Evolutionary conservation across 179 eudicot species (phyloP).

Genomic region (Vitellaria paradoxa): DNA sequence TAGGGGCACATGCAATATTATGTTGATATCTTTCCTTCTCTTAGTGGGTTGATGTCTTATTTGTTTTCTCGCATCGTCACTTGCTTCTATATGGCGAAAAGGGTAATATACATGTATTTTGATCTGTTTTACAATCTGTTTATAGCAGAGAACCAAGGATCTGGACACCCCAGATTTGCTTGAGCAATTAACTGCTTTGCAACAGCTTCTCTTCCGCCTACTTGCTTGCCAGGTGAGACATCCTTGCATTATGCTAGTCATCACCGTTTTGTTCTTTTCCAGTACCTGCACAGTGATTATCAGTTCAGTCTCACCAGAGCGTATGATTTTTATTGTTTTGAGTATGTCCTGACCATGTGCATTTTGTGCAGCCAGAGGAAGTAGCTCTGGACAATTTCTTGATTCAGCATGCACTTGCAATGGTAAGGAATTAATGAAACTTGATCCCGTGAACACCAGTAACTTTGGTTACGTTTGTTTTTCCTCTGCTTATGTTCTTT

Average conservation of each 20-base stretch:
- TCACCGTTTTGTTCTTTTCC: not conserved
- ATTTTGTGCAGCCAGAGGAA: constrained; percentile 25
- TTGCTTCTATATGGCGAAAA: not conserved
- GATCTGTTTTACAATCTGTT: not conserved
- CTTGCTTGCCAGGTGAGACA: constrained; percentile 81
- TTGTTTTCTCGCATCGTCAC: not conserved
- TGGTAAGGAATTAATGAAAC: constrained; percentile 21
- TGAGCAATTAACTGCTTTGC: constrained; percentile 85
- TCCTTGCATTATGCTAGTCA: not conserved
- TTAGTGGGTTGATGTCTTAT: not conserved
- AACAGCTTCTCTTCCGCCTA: constrained; percentile 78
- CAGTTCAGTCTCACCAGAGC: not conserved
- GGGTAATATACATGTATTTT: not conserved
- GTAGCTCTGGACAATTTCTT: constrained; percentile 25
- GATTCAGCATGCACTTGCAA: constrained; percentile 28
- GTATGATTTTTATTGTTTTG: not conserved
- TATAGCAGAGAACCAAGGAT: constrained; percentile 81
- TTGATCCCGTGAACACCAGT: not conserved
- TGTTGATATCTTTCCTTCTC: not conserved
- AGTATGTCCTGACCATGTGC: not conserved
- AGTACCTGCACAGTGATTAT: not conserved
- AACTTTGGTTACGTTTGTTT: not conserved
- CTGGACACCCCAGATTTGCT: constrained; percentile 83
- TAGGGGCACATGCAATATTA: not conserved
- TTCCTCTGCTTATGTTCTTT: not conserved